phyloP scores from a whole-genome alignment of 2,329 filamentous ascomycete genomes.

The Pestalotiopsis sp. region DNA sequence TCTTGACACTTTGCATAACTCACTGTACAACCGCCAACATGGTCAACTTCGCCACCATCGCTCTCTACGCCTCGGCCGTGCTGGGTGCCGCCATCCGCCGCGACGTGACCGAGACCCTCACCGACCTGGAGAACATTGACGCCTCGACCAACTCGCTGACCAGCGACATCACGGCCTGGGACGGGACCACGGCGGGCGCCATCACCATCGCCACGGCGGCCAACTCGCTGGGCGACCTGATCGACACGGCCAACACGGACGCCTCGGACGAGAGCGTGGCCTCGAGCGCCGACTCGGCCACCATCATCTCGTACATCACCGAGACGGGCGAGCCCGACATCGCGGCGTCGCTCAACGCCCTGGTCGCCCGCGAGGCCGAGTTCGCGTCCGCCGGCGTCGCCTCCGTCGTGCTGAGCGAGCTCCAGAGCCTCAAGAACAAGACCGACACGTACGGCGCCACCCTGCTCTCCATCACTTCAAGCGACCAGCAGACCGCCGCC shows the following conservation, averaged over 20 bases:
- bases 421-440: conserved; percentile 2
- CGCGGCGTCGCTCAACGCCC: background rate
- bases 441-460: conserved; percentile 9
- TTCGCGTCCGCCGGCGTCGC: conserved; percentile 1
- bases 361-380: conserved; percentile 8
- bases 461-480: background rate
- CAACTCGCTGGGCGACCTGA: background rate
- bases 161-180: conserved; percentile 4
- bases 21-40: conserved; percentile 1
- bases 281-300: conserved; percentile 9
- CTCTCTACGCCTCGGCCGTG: conserved; percentile 1
- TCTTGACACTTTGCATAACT: background rate
- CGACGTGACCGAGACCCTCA: conserved; percentile 3
- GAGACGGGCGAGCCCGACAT: conserved; percentile 8
- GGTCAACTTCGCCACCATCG: conserved; percentile 2
- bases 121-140: conserved; percentile 5
- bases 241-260: conserved; percentile 4
- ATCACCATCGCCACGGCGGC: background rate
- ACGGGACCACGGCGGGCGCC: conserved; percentile 3
- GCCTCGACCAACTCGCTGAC: background rate
- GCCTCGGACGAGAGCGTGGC: background rate
- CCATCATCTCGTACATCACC: conserved; percentile 4
- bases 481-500: conserved; percentile 6
- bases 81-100: conserved; percentile 1
- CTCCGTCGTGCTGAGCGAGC: background rate